Conservation (phyloP, 1,284 basidiomycete species). For the Inonotus obliquus region DNA sequence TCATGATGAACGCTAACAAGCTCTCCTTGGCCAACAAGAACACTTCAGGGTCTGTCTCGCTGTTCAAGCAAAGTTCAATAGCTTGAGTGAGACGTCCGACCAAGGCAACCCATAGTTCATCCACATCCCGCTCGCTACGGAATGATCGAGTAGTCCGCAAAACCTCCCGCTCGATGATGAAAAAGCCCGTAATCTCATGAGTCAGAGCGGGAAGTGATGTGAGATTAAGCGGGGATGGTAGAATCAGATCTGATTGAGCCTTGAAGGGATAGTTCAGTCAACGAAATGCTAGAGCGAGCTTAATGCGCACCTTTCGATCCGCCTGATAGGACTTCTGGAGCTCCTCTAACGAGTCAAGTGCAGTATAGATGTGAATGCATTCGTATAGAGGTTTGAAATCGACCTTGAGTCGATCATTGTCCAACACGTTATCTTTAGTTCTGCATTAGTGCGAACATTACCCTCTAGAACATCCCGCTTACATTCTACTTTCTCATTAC, state of each 20-base stretch:
- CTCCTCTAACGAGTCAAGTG: slow-evolving; percentile 85
- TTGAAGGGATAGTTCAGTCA: slow-evolving; percentile 29
- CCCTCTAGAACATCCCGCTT: slow-evolving; percentile 29
- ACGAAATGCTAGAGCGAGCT: slow-evolving; percentile 7
- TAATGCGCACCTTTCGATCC: slow-evolving; percentile 72
- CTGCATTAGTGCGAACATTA: slow-evolving; percentile 6
- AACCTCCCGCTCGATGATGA: slow-evolving; percentile 95
- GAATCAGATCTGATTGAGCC: slow-evolving; percentile 96
- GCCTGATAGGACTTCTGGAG: slow-evolving; percentile 92
- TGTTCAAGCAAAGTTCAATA: slow-evolving; percentile 70
- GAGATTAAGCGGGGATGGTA: slow-evolving; percentile 62
- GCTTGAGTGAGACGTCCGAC: slow-evolving; percentile 74
- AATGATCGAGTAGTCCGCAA: slow-evolving; percentile 84
- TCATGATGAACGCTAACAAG: slow-evolving; percentile 86
- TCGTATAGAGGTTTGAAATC: slow-evolving; percentile 96
- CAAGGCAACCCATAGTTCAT: slow-evolving; percentile 94
- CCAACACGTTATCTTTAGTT: slow-evolving; percentile 76
- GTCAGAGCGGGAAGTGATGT: slow-evolving; percentile 57
- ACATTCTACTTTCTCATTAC: slow-evolving; percentile 95
- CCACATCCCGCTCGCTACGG: slow-evolving; percentile 85
- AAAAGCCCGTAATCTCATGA: slow-evolving; percentile 97
- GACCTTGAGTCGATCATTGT: slow-evolving; percentile 84
- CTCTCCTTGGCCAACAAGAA: slow-evolving; percentile 85
- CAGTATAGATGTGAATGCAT: slow-evolving; percentile 96
- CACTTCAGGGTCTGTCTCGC: slow-evolving; percentile 77